Conservation (phyloP, 2,329 filamentous ascomycete genomes). For the Exophiala calicioides region DNA sequence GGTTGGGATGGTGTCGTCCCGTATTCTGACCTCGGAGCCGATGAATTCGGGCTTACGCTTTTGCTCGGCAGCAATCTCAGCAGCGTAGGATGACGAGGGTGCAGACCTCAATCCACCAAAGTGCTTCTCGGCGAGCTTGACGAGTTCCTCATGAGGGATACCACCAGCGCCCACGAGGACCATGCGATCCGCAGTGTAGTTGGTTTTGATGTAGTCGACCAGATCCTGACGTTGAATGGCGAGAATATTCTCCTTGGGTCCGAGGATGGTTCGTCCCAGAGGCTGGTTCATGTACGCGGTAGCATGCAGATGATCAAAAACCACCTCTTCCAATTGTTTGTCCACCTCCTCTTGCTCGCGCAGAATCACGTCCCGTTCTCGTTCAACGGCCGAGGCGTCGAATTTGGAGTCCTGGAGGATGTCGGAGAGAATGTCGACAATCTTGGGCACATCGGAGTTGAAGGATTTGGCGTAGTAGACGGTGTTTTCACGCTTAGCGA, state of each 20-base stretch:
- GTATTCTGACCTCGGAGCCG: slow-evolving; percentile 91
- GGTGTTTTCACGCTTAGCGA: slow-evolving; percentile 85
- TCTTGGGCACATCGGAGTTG: slow-evolving; percentile 94
- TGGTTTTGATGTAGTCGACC: slow-evolving; percentile 95
- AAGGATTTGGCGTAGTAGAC: slow-evolving; percentile 99
- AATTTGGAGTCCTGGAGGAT: slow-evolving; percentile 99
- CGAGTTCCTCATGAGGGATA: slow-evolving; percentile 88
- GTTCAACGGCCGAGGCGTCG: slow-evolving; percentile 87
- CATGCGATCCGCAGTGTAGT: slow-evolving; percentile 99
- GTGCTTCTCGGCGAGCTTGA: slow-evolving; percentile 95
- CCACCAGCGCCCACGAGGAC: slow-evolving; percentile 95
- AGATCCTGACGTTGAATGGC: slow-evolving; percentile 92
- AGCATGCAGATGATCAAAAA: slow-evolving; percentile 98
- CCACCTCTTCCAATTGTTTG: slow-evolving; percentile 99
- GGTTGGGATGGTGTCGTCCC: slow-evolving; percentile 92
- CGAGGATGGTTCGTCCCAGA: slow-evolving; percentile 94
- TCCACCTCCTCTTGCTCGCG: slow-evolving; percentile 99
- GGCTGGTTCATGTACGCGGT: slow-evolving; percentile 97
- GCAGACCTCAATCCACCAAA: slow-evolving; percentile 77
- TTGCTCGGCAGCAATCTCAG: slow-evolving; percentile 67
- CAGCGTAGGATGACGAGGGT: slow-evolving; percentile 72
- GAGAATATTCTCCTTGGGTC: slow-evolving; percentile 96
- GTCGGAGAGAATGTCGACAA: slow-evolving; percentile 97
- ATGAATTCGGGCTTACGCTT: slow-evolving; percentile 94
- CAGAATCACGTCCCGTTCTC: slow-evolving; percentile 97